Percentiles rank a stretch among this genome's conserved stretches.
Conservation (phyloP, 1,284 basidiomycete genomes). For the Athelia sp. region DNA sequence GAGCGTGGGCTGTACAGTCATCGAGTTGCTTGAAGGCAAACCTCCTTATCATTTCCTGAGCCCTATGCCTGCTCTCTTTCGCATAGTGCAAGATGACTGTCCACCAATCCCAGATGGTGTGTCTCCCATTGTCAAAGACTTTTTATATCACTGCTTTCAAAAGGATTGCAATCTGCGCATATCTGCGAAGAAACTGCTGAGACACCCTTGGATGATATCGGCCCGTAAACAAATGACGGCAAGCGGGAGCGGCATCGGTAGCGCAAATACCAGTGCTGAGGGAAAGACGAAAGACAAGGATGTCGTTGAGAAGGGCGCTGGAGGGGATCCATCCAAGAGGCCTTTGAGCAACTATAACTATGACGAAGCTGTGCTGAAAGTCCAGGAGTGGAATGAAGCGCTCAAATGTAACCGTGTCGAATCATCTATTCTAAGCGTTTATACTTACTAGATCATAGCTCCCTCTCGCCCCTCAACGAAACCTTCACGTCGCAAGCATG, state of each 20-base stretch:
- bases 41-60: slow-evolving; percentile 95
- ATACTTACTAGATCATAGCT: slow-evolving; percentile 27
- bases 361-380: slow-evolving; percentile 90
- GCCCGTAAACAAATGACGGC: slow-evolving; percentile 66
- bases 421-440: slow-evolving; percentile 12
- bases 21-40: slow-evolving; percentile 93
- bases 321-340: slow-evolving; percentile 22
- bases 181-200: slow-evolving; percentile 87
- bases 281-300: slow-evolving; percentile 26
- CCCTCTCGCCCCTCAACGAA: slow-evolving; percentile 55
- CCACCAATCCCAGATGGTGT: slow-evolving; percentile 95
- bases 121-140: slow-evolving; percentile 92
- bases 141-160: slow-evolving; percentile 96
- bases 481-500: slow-evolving; percentile 33
- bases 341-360: slow-evolving; percentile 78
- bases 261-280: slow-evolving; percentile 28
- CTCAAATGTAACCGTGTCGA: slow-evolving; percentile 67
- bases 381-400: slow-evolving; percentile 98
- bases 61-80: slow-evolving; percentile 97
- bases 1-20: slow-evolving; percentile 95
- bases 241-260: neutral
- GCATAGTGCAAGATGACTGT: slow-evolving; percentile 96
- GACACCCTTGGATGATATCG: slow-evolving; percentile 94
- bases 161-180: slow-evolving; percentile 95
- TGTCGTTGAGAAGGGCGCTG: slow-evolving; percentile 27